These are phyloP conservation scores for Teratosphaeria pseudoeucalypti DNA, from an alignment of 2,329 filamentous ascomycete genomes.

Conservation along the genomic window DNA sequence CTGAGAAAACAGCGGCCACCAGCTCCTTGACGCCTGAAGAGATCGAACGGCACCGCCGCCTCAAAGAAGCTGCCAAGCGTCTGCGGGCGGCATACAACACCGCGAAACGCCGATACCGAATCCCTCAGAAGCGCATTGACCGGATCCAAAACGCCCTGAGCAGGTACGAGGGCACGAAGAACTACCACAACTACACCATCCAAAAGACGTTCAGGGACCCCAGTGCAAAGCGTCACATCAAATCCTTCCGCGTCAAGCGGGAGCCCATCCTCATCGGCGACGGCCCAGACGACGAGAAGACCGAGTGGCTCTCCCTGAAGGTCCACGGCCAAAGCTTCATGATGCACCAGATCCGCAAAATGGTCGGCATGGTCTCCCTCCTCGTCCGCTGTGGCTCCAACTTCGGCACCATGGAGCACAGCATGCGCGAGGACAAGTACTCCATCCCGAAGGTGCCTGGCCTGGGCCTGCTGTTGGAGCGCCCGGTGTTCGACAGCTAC, in stretches of 20 bases:
- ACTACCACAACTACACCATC: slow-evolving; percentile 97
- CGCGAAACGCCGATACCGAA: slow-evolving; percentile 77
- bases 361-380: slow-evolving; percentile 87
- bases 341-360: slow-evolving; percentile 99
- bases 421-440: slow-evolving; percentile 61
- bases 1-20: background rate
- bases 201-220: slow-evolving; percentile 73
- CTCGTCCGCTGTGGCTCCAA: slow-evolving; percentile 71
- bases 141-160: slow-evolving; percentile 66
- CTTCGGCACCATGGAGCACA: slow-evolving; percentile 57
- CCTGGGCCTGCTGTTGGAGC: slow-evolving; percentile 75
- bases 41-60: slow-evolving; percentile 18
- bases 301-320: slow-evolving; percentile 90
- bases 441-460: slow-evolving; percentile 91
- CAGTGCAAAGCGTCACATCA: slow-evolving; percentile 82
- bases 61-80: slow-evolving; percentile 35
- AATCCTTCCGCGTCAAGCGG: slow-evolving; percentile 71
- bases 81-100: slow-evolving; percentile 73
- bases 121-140: slow-evolving; percentile 58
- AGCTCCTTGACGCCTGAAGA: slow-evolving; percentile 3
- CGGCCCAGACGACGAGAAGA: slow-evolving; percentile 43
- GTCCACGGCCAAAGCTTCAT: slow-evolving; percentile 98
- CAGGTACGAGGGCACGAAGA: slow-evolving; percentile 71
- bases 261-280: slow-evolving; percentile 42
- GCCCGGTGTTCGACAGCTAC: slow-evolving; percentile 84